These are phyloP conservation scores for Rubus idaeus DNA, from an alignment of 306 rosid genomes.

Conservation along the genomic window DNA sequence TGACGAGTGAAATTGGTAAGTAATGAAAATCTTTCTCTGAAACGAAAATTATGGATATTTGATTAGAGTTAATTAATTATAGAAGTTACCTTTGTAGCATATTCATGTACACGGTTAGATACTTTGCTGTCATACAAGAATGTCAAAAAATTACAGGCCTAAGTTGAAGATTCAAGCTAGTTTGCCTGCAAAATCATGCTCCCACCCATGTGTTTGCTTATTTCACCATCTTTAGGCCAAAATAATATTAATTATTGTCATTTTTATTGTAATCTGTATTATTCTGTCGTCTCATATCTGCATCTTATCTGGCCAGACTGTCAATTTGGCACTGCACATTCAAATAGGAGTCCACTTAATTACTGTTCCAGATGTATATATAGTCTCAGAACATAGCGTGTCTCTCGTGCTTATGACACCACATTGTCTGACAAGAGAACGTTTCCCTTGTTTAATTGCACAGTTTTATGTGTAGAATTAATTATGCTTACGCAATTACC, in stretches of 20 bases:
- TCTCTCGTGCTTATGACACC: background rate
- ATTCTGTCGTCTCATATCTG: background rate
- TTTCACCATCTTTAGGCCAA: background rate
- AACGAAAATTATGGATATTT: background rate
- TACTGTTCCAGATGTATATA: background rate
- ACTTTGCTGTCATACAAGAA: background rate
- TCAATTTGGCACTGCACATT: background rate
- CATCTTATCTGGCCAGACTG: background rate
- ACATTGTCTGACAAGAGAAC: background rate
- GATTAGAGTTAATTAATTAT: background rate
- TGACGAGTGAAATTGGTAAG: background rate
- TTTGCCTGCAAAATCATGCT: background rate
- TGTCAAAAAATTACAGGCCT: background rate
- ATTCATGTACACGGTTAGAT: background rate
- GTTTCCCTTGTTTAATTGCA: background rate
- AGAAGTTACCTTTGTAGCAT: background rate
- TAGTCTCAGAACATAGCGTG: background rate
- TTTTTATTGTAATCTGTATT: background rate
- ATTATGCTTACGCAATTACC: background rate
- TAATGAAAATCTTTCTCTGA: background rate
- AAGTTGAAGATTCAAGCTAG: background rate
- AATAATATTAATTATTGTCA: background rate
- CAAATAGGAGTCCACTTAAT: background rate
- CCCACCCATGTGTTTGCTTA: background rate
- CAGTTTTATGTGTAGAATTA: background rate